Evolutionary conservation across 2,329 filamentous ascomycete genomes (phyloP), one percentile per base, ranked within the genome.

Genomic region (Rhynchosporium agropyri): DNA sequence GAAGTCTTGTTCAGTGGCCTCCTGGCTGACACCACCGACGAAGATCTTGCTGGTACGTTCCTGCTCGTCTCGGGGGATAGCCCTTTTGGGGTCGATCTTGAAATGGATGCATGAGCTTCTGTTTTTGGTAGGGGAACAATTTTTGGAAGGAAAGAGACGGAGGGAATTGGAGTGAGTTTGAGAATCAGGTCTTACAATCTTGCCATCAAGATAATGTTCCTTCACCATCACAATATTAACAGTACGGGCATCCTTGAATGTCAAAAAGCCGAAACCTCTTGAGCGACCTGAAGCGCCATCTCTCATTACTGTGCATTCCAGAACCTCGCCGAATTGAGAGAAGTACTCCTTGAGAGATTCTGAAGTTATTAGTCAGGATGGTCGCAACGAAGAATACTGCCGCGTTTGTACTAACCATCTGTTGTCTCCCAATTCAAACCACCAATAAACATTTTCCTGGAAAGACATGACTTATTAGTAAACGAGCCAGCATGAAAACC

Each of bases 201-300:
- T 99, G 66, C 95, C 95, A 75, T 99, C 95, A 28, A 99, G 84
- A 71, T 94, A 96, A 77, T 99, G 95, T 76, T 99, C 95, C 79
- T 99, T 99, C 67, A 99, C 95, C 95, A 99, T 99, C 68, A 99
- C 95, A 69, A 92, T 96, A 76, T 99, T 99, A 69, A 99, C 95
- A 3, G 92, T 97, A 80, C 97, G 97, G 54, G 95, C 90, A 74
- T 99, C 95, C 75, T 91, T 96, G 82, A 99, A 99, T 0, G 95
- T 99, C 66, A 99, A 82, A 79, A 99, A 99, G 36, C 95, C 95
- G 72, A 99, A 99, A 29, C 95, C 95, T 77, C 95, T 87, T 36
- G 95, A 98, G 67, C 95, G 88, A 49, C 95, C 95, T 9, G 92
- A 96, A 56, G 91, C 90, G 65, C 92, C 93, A 77, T 99, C 95